Evolutionary conservation across 441 rosid species (phyloP).

Genomic region (Pelargonium cotyledonis): DNA sequence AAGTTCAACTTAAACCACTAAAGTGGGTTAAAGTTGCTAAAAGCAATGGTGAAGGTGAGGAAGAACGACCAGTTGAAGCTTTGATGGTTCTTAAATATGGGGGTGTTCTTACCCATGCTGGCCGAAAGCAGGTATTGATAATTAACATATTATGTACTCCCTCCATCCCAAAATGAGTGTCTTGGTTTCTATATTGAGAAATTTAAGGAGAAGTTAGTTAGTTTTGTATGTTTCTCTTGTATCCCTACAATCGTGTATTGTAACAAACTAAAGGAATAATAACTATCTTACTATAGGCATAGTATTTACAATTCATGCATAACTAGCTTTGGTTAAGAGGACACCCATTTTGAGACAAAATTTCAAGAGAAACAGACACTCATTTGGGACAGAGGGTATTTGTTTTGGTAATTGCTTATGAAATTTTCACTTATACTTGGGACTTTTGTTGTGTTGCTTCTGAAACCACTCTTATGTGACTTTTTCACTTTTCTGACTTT

Average conservation of each 20-base stretch:
- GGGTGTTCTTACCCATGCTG: conserved; percentile 99
- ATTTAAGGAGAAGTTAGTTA: too few relatives aligned
- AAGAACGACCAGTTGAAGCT: conserved; percentile 93
- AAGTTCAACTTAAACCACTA: conserved; percentile 96
- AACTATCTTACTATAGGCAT: too few relatives aligned
- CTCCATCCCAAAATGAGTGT: too few relatives aligned
- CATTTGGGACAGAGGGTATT: neutral
- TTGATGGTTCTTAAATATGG: conserved; percentile 99
- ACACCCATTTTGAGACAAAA: too few relatives aligned
- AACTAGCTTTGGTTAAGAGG: too few relatives aligned
- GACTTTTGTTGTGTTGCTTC: neutral
- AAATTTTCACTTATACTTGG: neutral
- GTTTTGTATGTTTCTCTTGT: too few relatives aligned
- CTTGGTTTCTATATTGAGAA: too few relatives aligned
- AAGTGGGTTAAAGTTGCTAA: conserved; percentile 84
- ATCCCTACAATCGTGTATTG: too few relatives aligned
- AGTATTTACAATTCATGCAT: too few relatives aligned
- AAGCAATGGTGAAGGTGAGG: conserved; percentile 81
- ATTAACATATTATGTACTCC: conserved; percentile 2
- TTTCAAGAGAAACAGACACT: too few relatives aligned
- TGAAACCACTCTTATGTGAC: neutral
- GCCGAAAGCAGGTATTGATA: conserved; percentile 85
- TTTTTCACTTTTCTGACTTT: neutral
- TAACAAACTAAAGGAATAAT: too few relatives aligned
- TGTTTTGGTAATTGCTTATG: neutral